phyloP scores from a whole-genome alignment of 2,329 filamentous ascomycete genomes.

The Aspergillus fumigatiaffinis region DNA sequence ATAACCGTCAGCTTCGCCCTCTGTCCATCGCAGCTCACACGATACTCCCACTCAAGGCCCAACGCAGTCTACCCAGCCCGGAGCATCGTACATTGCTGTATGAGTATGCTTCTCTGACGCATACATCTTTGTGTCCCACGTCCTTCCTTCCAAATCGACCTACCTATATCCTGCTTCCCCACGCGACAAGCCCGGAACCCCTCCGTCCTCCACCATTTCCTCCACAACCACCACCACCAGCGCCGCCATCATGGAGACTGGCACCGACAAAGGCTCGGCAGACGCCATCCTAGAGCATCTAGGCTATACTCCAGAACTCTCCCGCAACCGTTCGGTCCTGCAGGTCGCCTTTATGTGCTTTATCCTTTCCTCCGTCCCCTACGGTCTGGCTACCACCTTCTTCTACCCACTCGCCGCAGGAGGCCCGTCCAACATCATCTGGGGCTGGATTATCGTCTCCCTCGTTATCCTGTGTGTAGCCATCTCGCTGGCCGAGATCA shows the following conservation, averaged over 20 bases:
- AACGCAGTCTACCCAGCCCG: background rate
- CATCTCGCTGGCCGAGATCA: constrained; percentile 64
- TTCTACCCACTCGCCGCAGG: constrained; percentile 67
- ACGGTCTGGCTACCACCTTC: constrained; percentile 67
- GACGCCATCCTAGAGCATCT: constrained; percentile 16
- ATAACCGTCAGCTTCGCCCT: background rate
- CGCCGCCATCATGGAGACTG: background rate
- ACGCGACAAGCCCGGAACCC: background rate
- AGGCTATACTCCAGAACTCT: constrained; percentile 18
- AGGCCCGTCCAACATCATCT: constrained; percentile 65
- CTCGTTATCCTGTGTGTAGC: constrained; percentile 61
- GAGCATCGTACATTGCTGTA: background rate
- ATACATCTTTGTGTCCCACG: background rate
- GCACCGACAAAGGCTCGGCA: constrained; percentile 5
- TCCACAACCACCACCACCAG: background rate
- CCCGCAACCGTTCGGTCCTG: constrained; percentile 19
- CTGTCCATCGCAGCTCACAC: background rate
- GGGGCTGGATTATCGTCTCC: constrained; percentile 64
- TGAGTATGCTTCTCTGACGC: background rate
- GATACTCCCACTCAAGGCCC: background rate
- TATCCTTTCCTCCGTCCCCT: constrained; percentile 70
- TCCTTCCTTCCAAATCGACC: background rate
- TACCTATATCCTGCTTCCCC: background rate
- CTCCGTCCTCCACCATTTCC: background rate
- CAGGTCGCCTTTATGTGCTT: constrained; percentile 42